Evolutionary conservation across 1,284 basidiomycete genomes (phyloP).

Genomic region (Melampsora larici-populina): DNA sequence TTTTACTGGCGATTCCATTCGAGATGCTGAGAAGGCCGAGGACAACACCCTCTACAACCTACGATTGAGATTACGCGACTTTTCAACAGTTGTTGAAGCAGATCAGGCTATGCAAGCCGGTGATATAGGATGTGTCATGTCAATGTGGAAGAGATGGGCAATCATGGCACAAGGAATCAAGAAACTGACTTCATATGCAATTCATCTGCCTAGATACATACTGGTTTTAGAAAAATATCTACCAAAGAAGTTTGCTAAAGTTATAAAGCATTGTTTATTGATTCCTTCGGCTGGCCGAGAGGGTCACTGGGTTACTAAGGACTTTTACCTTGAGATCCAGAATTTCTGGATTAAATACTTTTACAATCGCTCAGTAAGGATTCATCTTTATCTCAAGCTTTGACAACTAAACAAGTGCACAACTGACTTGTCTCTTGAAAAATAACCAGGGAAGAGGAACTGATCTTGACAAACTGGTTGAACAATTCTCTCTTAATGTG

Average conservation of each 20-base stretch:
- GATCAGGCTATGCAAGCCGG: too few species aligned
- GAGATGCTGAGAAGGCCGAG: background rate
- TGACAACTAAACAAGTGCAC: background rate
- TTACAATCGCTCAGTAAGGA: background rate
- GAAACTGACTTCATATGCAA: background rate
- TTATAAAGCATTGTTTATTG: conserved; percentile 1
- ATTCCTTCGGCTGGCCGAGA: background rate
- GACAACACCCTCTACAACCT: conserved; percentile 13
- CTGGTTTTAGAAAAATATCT: background rate
- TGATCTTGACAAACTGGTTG: background rate
- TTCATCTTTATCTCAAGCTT: background rate
- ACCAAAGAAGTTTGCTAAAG: background rate
- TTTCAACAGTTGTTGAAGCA: background rate
- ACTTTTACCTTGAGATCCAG: conserved; percentile 21
- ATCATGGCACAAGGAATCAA: conserved; percentile 27
- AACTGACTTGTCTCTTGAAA: background rate
- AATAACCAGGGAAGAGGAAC: background rate
- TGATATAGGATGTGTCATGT: too few species aligned
- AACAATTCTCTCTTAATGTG: background rate
- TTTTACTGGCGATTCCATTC: background rate
- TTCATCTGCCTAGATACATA: conserved; percentile 1
- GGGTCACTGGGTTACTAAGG: conserved; percentile 9
- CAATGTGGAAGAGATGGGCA: too few species aligned
- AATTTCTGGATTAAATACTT: conserved; percentile 18
- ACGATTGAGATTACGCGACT: background rate